Evolutionary conservation across 768 basidiomycete genomes (phyloP).

Genomic region (Nevesoporus exiguus): DNA sequence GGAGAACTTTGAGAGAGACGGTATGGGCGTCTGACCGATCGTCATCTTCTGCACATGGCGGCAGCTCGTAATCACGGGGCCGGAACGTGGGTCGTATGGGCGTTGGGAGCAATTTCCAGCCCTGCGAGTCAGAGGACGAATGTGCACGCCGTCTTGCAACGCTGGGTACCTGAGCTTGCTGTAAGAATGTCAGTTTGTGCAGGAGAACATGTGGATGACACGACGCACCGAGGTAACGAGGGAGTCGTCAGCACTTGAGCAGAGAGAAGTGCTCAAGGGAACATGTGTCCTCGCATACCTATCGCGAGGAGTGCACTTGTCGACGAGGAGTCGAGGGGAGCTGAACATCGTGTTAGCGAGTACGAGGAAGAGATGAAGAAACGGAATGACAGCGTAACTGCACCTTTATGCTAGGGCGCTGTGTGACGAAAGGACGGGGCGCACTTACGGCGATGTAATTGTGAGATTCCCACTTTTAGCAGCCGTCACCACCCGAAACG

Average conservation of each 20-base stretch:
- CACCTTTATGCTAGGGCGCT: constrained; percentile 21
- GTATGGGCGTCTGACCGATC: constrained; percentile 26
- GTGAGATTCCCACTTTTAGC: constrained; percentile 10
- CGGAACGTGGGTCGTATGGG: constrained; percentile 34
- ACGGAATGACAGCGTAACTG: constrained; percentile 2
- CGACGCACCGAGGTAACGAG: constrained; percentile 20
- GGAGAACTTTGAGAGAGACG: constrained; percentile 30
- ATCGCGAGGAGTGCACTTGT: constrained; percentile 34
- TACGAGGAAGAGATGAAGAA: neutral
- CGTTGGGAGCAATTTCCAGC: constrained; percentile 32
- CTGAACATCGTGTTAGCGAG: constrained; percentile 14
- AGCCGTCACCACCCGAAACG: constrained; percentile 17
- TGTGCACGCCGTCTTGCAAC: constrained; percentile 30
- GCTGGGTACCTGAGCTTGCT: constrained; percentile 16
- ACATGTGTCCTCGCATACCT: constrained; percentile 33
- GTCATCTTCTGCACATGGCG: constrained; percentile 30
- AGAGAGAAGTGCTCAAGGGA: constrained; percentile 25
- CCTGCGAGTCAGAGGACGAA: constrained; percentile 32
- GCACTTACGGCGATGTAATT: constrained; percentile 16
- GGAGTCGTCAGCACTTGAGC: constrained; percentile 29
- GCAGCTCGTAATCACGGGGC: constrained; percentile 32
- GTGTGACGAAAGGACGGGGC: constrained; percentile 14
- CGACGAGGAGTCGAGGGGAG: constrained; percentile 29
- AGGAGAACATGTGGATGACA: neutral
- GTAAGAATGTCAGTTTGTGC: neutral